Evolutionary conservation across 352 stramenopile species (phyloP).

Genomic region (Phytophthora sojae): DNA sequence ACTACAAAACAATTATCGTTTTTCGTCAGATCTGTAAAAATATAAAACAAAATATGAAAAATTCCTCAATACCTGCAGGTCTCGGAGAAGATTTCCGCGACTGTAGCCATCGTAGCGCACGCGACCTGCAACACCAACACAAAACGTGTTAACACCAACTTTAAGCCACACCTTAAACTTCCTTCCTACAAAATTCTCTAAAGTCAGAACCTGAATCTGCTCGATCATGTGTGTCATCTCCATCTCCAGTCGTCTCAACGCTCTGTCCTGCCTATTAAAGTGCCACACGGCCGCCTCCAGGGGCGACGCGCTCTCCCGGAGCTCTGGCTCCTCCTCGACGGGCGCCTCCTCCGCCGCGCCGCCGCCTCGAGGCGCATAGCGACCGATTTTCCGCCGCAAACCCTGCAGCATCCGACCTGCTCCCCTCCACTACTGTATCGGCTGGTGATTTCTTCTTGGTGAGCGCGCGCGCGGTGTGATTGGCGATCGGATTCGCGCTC

Average conservation of each 20-base stretch:
- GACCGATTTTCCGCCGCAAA: conserved; percentile 67
- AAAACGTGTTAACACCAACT: background rate
- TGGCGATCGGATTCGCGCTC: background rate
- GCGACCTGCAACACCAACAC: conserved; percentile 31
- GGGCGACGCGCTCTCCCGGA: conserved; percentile 31
- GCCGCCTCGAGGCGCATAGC: conserved; percentile 34
- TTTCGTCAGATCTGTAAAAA: conserved; percentile 1
- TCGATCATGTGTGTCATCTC: conserved; percentile 61
- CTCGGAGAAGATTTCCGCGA: conserved; percentile 66
- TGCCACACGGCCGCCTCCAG: conserved; percentile 48
- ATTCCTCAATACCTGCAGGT: conserved; percentile 44
- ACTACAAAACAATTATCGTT: conserved; percentile 1
- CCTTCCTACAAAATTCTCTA: background rate
- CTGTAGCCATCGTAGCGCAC: conserved; percentile 55
- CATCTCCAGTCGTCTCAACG: conserved; percentile 55
- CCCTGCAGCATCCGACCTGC: conserved; percentile 54
- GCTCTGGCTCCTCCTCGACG: background rate
- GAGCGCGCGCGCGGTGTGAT: conserved; percentile 4
- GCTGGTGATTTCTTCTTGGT: conserved; percentile 1
- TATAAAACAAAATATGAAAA: conserved; percentile 8
- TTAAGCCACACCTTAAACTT: background rate
- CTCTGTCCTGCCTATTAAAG: conserved; percentile 64
- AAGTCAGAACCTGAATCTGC: conserved; percentile 55
- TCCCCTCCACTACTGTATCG: too few species aligned
- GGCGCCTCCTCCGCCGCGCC: conserved; percentile 23